Base-by-base conservation (phyloP, 139 green algal species). In the Micractinium conductrix region DNA sequence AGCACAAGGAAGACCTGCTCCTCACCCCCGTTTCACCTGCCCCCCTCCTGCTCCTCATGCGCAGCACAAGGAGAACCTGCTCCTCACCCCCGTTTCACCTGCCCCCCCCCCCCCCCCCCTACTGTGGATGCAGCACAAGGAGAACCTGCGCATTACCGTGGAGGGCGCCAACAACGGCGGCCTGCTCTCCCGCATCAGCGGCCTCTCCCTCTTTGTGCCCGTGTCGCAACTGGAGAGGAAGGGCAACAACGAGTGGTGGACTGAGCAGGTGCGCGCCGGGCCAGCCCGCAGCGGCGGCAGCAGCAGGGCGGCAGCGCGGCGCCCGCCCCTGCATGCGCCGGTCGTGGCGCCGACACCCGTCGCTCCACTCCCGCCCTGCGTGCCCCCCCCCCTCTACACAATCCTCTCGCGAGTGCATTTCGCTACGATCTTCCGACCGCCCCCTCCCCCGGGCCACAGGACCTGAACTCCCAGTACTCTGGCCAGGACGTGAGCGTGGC, bases 191-290 rank as follows among this genome's bases (percentile, higher is more conserved):
- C 53, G 50, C 5, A 44, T 92, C 5, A 81, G 78, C 21, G 81
- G 88, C 65, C 83, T 92, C 33, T 83, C 78, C 0, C 42, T 84
- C 19, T 93, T 93, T 74, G 82, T 93, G 40, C 90, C 90, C 22
- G 80, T 87, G 38, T 91, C 85, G 22, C 88, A 89, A 24, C 43
- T 93, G 33, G 40, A 79, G 42, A 88, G 72, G 73, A 40, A n/a
- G 12, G 53, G 74, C 8, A 42, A 74, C 48, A 58, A 74, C 21
- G 65, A 70, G 38, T 91, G 83, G 87, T 78, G 85, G 62, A 86
- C 78, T 24, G 50, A 81, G 35, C 42, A 83, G 62, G 78, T 70
- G 26, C 6, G 50, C n/a, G n/a, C n/a, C n/a, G n/a, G n/a, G n/a
- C n/a, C n/a, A n/a, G n/a, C n/a, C n/a, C n/a, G n/a, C n/a, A n/a